Evolutionary conservation across 345 rosid genomes (phyloP).

Genomic region (Chamaenerion angustifolium): DNA sequence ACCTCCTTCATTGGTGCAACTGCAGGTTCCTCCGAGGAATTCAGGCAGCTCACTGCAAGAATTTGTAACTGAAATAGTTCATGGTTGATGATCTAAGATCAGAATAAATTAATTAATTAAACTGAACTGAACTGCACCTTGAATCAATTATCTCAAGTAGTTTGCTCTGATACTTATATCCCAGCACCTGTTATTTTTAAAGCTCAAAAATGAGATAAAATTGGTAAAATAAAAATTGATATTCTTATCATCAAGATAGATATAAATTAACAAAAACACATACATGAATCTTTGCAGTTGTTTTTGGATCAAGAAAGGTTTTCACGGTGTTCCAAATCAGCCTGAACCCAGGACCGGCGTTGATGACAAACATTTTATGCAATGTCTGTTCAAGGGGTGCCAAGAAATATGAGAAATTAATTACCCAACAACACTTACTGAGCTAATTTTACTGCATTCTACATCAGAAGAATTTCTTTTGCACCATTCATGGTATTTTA

Average conservation of each 20-base stretch:
- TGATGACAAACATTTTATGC: slow-evolving; percentile 33
- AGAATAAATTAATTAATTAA: not conserved
- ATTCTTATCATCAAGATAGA: not conserved
- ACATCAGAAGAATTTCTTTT: too few species aligned
- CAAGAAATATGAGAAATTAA: not conserved
- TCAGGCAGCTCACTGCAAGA: slow-evolving; percentile 78
- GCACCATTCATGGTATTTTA: too few species aligned
- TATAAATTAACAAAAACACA: slow-evolving; percentile 3
- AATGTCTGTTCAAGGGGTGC: slow-evolving; percentile 17
- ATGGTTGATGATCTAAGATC: not conserved
- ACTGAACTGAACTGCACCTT: slow-evolving; percentile 22
- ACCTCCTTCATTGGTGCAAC: slow-evolving; percentile 73
- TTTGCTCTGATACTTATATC: slow-evolving; percentile 71
- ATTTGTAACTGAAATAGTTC: not conserved
- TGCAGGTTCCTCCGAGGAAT: slow-evolving; percentile 81
- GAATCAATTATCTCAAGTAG: slow-evolving; percentile 85
- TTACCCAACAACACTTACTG: not conserved
- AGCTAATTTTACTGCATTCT: not conserved
- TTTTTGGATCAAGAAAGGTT: slow-evolving; percentile 34
- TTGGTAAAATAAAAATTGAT: not conserved
- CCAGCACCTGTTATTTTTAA: slow-evolving; percentile 81
- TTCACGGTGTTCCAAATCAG: slow-evolving; percentile 36
- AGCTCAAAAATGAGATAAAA: slow-evolving; percentile 8
- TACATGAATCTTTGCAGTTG: slow-evolving; percentile 32
- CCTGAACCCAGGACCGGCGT: slow-evolving; percentile 44